Evolutionary conservation across 805 yeast species (phyloP), one percentile per base, ranked within the genome.

Genomic region (Barnettozyma californica): DNA sequence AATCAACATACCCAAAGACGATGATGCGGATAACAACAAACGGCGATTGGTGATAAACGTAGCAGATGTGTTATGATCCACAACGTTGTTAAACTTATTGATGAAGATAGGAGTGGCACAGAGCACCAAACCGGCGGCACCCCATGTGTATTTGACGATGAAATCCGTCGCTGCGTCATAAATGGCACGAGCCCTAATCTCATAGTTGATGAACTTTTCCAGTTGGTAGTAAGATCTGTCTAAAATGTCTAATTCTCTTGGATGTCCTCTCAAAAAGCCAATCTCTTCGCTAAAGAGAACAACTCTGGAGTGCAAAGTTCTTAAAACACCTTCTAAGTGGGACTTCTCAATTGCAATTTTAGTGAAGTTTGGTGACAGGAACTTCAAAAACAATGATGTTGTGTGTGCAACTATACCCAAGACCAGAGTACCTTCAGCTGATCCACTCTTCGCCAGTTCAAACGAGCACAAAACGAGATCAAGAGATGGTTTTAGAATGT

Each of bases 101-200:
- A 81, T 77, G 62, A 91, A 91, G 2, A 90, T 86, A 6, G 98
- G 97, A 3, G 91, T 81, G 2, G 96, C 82, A 67, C 97, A 91
- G 43, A 91, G 73, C 1, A 83, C 78, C 51, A 91, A 74, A 10
- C 98, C 98, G 29, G 94, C 88, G 2, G 97, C 98, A 53, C 98
- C 98, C 91, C 97, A 85, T 43, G 89, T 80, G 67, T 91, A 91
- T 68, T 91, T 91, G 52, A 91, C 91, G 46, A 89, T 81, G 59
- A 90, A 91, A 44, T 85, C 87, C 56, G 92, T 94, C 2, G 92
- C 86, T 56, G 87, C 78, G 61, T 90, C 90, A 66, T 90, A 92
- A 23, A 85, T 65, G 26, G 92, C 83, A 69, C 84, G 75, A 57
- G 87, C 83, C 68, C 86, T 79, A 53, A 85, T 76, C 61, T 86